Conservation (phyloP, 768 basidiomycete species). For the Leccinum pellstonianum region DNA sequence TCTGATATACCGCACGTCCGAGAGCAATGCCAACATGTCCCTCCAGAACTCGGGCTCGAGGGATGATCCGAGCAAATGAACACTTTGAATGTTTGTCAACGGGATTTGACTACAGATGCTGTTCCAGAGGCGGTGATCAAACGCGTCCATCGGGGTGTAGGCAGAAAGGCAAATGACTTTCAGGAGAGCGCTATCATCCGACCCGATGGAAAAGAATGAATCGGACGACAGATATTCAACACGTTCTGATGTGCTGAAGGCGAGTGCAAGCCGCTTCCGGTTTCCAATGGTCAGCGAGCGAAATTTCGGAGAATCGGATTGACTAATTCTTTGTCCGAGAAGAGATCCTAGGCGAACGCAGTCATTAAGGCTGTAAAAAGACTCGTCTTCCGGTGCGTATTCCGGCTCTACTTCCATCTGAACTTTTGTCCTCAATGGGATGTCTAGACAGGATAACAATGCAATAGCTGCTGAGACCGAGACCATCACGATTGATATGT, state of each 20-base stretch:
- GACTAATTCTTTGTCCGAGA: too few species aligned
- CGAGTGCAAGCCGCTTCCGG: too few species aligned
- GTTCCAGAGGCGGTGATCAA: not conserved
- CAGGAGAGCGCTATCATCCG: too few species aligned
- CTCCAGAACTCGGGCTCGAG: not conserved
- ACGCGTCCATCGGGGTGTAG: too few species aligned
- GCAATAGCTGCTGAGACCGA: not conserved
- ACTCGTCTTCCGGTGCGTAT: too few species aligned
- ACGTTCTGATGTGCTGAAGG: too few species aligned
- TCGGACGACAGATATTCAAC: too few species aligned
- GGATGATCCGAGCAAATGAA: not conserved
- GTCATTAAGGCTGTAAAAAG: not conserved
- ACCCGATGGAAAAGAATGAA: not conserved
- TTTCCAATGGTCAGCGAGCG: too few species aligned
- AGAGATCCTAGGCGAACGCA: not conserved
- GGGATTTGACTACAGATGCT: not conserved
- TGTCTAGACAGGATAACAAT: not conserved
- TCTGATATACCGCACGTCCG: not conserved
- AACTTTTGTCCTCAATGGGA: not conserved
- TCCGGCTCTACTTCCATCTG: not conserved
- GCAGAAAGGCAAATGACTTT: too few species aligned
- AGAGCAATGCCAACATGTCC: not conserved
- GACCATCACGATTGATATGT: not conserved
- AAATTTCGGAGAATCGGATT: too few species aligned
- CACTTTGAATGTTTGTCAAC: not conserved